A percentile compares a stretch with the other conserved stretches of the same genome.
These are phyloP conservation scores for Monosporozyma servazzii DNA, from an alignment of 805 yeast species.

Conservation along the genomic window DNA sequence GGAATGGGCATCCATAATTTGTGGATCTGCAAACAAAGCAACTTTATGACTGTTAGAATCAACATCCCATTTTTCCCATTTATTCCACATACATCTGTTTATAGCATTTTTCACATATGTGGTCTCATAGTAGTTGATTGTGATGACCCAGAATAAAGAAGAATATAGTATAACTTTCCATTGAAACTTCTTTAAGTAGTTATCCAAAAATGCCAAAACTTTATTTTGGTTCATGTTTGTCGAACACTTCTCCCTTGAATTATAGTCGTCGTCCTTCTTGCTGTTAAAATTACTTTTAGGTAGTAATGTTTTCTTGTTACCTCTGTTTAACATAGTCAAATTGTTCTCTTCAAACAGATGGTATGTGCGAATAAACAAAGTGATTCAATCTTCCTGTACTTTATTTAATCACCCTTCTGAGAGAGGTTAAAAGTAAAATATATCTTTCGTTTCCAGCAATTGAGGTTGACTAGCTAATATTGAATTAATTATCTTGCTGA, in stretches of 20 bases:
- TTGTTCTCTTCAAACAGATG: not conserved
- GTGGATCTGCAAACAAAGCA: conserved; percentile 84
- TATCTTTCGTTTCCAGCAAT: too few species aligned
- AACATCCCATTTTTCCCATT: conserved; percentile 54
- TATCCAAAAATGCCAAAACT: not conserved
- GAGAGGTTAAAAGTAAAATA: too few species aligned
- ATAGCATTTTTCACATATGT: conserved; percentile 39
- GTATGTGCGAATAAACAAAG: not conserved
- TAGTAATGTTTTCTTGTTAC: not conserved
- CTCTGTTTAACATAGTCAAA: not conserved
- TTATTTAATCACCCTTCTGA: too few species aligned
- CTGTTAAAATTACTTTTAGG: not conserved
- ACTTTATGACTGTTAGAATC: conserved; percentile 38
- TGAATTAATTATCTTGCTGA: too few species aligned
- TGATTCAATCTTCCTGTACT: not conserved
- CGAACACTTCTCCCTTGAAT: not conserved
- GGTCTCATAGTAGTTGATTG: conserved; percentile 48
- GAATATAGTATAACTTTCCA: conserved; percentile 23
- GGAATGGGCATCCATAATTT: conserved; percentile 78
- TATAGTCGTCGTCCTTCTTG: not conserved
- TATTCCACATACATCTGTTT: conserved; percentile 48
- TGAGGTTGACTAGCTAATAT: too few species aligned
- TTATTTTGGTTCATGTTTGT: not conserved
- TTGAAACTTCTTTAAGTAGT: conserved; percentile 7
- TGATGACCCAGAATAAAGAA: conserved; percentile 34